Evolutionary conservation across 768 basidiomycete species (phyloP), one percentile per base, ranked within the genome.

Genomic region (Russula abietina): DNA sequence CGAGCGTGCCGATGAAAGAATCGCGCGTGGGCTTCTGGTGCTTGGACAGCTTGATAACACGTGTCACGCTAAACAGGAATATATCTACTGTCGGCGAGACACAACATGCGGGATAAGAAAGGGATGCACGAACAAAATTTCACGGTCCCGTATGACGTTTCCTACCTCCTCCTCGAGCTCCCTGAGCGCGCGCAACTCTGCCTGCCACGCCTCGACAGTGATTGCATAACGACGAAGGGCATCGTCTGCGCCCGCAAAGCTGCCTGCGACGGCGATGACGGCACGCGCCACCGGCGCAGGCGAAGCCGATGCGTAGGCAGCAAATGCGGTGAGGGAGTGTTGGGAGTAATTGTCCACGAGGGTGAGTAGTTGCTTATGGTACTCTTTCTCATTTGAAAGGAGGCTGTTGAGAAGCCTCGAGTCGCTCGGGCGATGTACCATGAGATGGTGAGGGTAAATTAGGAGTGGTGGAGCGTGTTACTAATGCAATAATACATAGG

Each of bases 1-100:
- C 83, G 81, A 32, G 76, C 69, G 41, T 62, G 26, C 61, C 64
- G 2, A 79, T 60, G 55, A 81, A 41, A 43, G 77, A 49, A 66
- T 69, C 62, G 70, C 79, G 68, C 68, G 74, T 65, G 69, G 76
- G 57, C 75, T 81, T 69, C 74, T 77, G 74, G 67, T 80, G 80
- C 54, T 87, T 89, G 26, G 89, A 89, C 3, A 83, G 84, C 69
- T 92, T 92, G 68, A 92, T 83, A 53, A 92, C 80, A 10, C 90
- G 82, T 1, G 86, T 90, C 22, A 92, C 86, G 1, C 90, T 93
- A 22, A 38, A 8, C 38, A 7, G 10, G 4, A 12, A 7, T 28
- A 7, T 19, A n/a, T 28, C 11, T 19, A n/a, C 26, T n/a, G 41
- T 61, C 14, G 58, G 33, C 41, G 26, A 41, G 24, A 30, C 43